Conservation (phyloP, 768 basidiomycete species). For the Mycena latifolia region DNA sequence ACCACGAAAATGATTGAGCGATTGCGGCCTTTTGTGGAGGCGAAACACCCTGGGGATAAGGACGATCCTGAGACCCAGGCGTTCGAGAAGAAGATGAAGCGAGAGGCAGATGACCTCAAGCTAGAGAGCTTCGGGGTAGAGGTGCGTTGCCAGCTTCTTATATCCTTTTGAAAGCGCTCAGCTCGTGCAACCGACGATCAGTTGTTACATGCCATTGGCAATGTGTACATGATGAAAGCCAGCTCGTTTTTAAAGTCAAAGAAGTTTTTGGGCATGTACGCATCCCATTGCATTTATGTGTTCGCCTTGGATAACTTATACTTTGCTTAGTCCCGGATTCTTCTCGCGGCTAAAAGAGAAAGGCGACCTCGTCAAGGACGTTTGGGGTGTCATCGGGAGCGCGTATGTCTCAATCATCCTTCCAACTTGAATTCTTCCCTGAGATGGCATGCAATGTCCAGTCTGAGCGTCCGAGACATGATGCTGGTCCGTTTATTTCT, state of each 20-base stretch:
- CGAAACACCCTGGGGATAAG: conserved; percentile 82
- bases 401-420: conserved; percentile 68
- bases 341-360: conserved; percentile 96
- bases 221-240: conserved; percentile 94
- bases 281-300: conserved; percentile 30
- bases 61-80: conserved; percentile 86
- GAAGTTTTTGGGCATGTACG: conserved; percentile 91
- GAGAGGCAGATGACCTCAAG: conserved; percentile 95
- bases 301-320: background rate
- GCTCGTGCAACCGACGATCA: conserved; percentile 45
- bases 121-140: conserved; percentile 98
- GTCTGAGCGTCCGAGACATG: conserved; percentile 80
- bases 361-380: conserved; percentile 92
- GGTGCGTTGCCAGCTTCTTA: conserved; percentile 61
- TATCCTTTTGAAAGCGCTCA: background rate
- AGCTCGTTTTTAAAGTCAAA: conserved; percentile 91
- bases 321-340: conserved; percentile 79
- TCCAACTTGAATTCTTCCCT: conserved; percentile 18
- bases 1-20: conserved; percentile 87
- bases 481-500: conserved; percentile 63
- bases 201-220: conserved; percentile 92
- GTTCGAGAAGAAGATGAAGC: conserved; percentile 81
- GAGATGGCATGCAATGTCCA: conserved; percentile 38
- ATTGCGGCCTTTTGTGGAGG: conserved; percentile 91
- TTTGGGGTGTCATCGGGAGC: conserved; percentile 96